Evolutionary conservation across 805 yeast species (phyloP).

Genomic region (Cyberlindnera saturnus): DNA sequence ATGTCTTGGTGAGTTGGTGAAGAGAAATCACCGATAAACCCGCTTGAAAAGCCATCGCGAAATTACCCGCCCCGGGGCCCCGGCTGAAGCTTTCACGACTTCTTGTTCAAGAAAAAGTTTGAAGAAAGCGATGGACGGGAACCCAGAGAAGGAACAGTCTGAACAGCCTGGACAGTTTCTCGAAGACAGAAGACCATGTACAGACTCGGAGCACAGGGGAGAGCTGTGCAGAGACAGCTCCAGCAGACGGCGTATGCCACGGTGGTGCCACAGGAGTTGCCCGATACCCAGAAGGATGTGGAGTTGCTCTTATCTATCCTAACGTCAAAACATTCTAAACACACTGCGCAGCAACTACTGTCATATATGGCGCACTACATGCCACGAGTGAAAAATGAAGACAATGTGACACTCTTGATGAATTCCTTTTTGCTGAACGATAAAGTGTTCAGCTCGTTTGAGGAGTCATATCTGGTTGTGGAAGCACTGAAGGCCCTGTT

Average conservation of each 20-base stretch:
- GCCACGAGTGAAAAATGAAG: conserved; percentile 39
- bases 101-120: too few species aligned
- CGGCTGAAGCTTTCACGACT: too few species aligned
- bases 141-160: too few species aligned
- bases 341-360: conserved; percentile 16
- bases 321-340: background rate
- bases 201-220: conserved; percentile 23
- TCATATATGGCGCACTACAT: conserved; percentile 39
- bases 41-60: too few species aligned
- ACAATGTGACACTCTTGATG: conserved; percentile 34
- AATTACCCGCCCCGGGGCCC: too few species aligned
- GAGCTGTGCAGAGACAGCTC: conserved; percentile 17
- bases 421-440: conserved; percentile 34
- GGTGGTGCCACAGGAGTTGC: conserved; percentile 29
- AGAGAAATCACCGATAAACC: too few species aligned
- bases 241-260: conserved; percentile 21
- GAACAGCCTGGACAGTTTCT: too few species aligned
- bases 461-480: conserved; percentile 32
- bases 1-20: too few species aligned
- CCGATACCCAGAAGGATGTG: conserved; percentile 26
- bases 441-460: conserved; percentile 23
- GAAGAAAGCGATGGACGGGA: too few species aligned
- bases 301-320: conserved; percentile 20
- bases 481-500: conserved; percentile 41
- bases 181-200: conserved; percentile 15